Evolutionary conservation across 2,329 filamentous ascomycete species (phyloP).

Genomic region (Monilinia fructigena): DNA sequence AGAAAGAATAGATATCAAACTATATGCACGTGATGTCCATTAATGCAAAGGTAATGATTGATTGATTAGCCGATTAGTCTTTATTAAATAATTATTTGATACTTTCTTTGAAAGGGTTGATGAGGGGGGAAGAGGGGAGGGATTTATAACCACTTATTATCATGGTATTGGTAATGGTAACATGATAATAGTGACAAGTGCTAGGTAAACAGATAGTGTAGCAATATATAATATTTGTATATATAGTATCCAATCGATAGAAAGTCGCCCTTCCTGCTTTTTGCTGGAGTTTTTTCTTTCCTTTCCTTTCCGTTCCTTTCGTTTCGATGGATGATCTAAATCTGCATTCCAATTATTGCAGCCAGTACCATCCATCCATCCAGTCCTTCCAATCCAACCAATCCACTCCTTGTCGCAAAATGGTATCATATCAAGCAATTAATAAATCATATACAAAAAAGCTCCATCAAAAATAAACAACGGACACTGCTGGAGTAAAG

Average conservation of each 20-base stretch:
- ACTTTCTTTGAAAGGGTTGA: no score
- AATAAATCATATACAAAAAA: slow-evolving; percentile 10
- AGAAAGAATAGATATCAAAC: no score
- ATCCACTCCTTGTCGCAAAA: background rate
- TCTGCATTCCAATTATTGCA: background rate
- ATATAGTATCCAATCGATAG: background rate
- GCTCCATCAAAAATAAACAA: no score
- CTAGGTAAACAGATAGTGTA: background rate
- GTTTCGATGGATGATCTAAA: background rate
- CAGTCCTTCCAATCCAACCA: background rate
- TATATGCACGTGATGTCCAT: no score
- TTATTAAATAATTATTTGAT: no score
- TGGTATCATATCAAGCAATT: slow-evolving; percentile 13
- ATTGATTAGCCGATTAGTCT: no score
- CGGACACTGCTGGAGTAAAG: no score
- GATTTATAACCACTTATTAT: no score
- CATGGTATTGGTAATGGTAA: no score
- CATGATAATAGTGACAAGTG: no score
- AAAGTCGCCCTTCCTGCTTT: background rate
- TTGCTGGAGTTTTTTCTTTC: background rate
- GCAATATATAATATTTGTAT: background rate
- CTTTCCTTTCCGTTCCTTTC: background rate
- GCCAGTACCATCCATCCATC: background rate
- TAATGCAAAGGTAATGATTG: no score
- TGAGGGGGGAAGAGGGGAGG: no score